phyloP scores from a whole-genome alignment of 129 eudicot genomes.

The Escallonia herrerae region DNA sequence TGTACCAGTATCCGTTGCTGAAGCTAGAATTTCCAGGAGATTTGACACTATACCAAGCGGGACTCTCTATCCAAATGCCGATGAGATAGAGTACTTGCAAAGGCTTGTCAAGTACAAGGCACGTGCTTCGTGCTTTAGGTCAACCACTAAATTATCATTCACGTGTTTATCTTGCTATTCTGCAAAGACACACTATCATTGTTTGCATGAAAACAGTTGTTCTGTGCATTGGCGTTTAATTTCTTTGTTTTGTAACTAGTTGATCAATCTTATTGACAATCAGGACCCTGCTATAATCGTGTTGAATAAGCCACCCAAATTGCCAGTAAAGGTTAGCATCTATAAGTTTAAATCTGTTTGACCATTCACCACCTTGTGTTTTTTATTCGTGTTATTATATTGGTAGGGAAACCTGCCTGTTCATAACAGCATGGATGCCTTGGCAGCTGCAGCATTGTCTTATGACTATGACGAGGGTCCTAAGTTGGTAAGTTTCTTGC shows the following conservation, averaged over 20 bases:
- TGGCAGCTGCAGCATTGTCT: conserved; percentile 87
- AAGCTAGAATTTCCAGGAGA: conserved; percentile 69
- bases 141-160: too few relatives aligned
- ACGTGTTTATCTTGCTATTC: too few relatives aligned
- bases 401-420: conserved; percentile 69
- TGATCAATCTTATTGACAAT: conserved; percentile 21
- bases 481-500: conserved; percentile 51
- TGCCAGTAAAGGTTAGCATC: conserved; percentile 74
- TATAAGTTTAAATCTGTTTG: background rate
- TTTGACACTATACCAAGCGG: conserved; percentile 84
- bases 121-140: conserved; percentile 1
- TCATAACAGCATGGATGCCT: conserved; percentile 97
- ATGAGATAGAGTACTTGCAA: conserved; percentile 67
- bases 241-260: background rate
- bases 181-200: too few relatives aligned
- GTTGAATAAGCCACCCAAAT: conserved; percentile 85
- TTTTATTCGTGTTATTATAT: background rate
- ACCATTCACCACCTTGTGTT: background rate
- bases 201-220: too few relatives aligned
- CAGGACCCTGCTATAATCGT: conserved; percentile 86
- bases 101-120: conserved; percentile 94
- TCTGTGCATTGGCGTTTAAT: background rate
- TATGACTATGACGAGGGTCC: conserved; percentile 88
- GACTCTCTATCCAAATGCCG: conserved; percentile 81
- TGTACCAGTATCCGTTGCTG: conserved; percentile 79